Evolutionary conservation across 257 asterid species (phyloP), one percentile per base, ranked within the genome.

Genomic region (Craterostigma plantagineum): DNA sequence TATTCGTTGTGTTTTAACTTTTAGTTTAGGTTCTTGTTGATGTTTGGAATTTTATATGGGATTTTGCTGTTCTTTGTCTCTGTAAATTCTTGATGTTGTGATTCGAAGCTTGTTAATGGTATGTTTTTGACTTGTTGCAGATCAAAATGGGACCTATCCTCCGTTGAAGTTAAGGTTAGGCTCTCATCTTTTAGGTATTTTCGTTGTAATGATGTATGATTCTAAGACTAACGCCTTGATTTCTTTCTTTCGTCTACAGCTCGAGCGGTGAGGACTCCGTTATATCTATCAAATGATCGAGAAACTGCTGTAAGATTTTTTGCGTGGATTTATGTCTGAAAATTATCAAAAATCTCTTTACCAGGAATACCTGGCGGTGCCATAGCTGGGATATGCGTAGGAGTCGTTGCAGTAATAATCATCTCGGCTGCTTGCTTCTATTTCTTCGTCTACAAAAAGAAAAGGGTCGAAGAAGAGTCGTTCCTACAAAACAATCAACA

Each of bases 91-190:
- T 15, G 43, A 18, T 76, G 47, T 76, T 43, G 35, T 51, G 33
- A 7, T 66, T 23, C 6, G 30, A 23, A 23, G 30, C 30, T 23
- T 2, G 30, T 23, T 23, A 23, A 23, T 23, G 30, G 30, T 23
- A 2, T 23, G 2, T 23, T 23, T 23, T 23, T 23, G 30, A 33
- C 48, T 61, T 18, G 11, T 34, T 75, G 72, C 92, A 85, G 96
- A 85, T 72, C 71, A 58, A 60, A 85, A 69, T 67, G 94, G 84
- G 56, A 70, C 74, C 27, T 85, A 63, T 73, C 96, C 91, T 0
- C 90, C 76, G 34, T 52, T 75, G 34, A 59, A 54, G 60, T 60
- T 78, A 53, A 72, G 94, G 96, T 85, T n/a, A 53, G 16, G 48
- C 12, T 23, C 6, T 23, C 30, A 23, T 23, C 30, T 23, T 23